Evolutionary conservation across 306 rosid genomes (phyloP).

Genomic region (Clitoria ternatea): DNA sequence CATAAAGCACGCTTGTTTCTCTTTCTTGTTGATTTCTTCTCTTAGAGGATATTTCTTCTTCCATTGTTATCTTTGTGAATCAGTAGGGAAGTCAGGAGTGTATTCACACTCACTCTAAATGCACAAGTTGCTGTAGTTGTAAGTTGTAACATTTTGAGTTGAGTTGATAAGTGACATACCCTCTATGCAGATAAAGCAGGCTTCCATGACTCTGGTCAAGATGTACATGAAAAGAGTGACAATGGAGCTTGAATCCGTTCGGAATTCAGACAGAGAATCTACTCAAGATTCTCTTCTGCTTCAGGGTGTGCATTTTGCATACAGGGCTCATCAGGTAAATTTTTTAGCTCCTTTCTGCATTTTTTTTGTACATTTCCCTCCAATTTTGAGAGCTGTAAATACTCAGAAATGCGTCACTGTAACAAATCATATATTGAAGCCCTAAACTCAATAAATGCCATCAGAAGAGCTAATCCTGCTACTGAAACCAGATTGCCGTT

Average conservation of each 20-base stretch:
- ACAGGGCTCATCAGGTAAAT: conserved; percentile 83
- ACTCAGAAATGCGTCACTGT: neutral
- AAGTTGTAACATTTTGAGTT: conserved; percentile 18
- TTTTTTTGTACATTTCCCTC: neutral
- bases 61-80: neutral
- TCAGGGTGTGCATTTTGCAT: conserved; percentile 83
- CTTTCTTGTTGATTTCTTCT: neutral
- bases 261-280: conserved; percentile 66
- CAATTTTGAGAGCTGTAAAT: neutral
- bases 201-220: conserved; percentile 78
- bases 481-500: neutral
- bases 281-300: conserved; percentile 90
- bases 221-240: conserved; percentile 85
- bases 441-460: neutral
- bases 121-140: no score
- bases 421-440: neutral
- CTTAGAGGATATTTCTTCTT: neutral
- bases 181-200: conserved; percentile 67
- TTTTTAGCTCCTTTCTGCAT: neutral
- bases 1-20: neutral
- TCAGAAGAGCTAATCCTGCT: neutral
- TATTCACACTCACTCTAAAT: neutral
- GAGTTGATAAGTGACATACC: conserved; percentile 2
- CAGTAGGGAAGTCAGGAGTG: neutral
- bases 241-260: conserved; percentile 62